Conservation (phyloP, 2,329 filamentous ascomycete genomes). For the Scedosporium dehoogii region DNA sequence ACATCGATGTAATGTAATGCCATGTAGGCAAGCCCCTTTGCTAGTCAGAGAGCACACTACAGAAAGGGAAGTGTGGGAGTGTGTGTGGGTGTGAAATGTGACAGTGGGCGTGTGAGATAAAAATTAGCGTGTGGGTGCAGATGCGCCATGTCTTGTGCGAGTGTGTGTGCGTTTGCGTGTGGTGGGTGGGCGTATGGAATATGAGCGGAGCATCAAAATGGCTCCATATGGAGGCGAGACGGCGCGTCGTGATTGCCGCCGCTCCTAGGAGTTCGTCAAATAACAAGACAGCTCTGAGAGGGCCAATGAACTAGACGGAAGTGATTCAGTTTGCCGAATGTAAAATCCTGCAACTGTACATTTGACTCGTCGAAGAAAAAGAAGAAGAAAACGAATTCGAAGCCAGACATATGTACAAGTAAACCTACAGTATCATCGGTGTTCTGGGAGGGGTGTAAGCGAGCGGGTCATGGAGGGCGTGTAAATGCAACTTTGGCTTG, state of each 20-base stretch:
- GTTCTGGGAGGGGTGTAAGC: background rate
- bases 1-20: constrained; percentile 1
- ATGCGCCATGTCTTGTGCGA: background rate
- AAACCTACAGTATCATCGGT: background rate
- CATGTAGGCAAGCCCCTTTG: background rate
- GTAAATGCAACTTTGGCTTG: background rate
- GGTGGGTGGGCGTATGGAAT: background rate
- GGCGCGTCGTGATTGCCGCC: constrained; percentile 4
- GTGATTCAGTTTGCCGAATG: background rate
- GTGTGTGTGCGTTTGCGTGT: background rate
- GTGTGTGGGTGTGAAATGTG: background rate
- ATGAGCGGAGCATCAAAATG: background rate
- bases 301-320: background rate
- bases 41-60: background rate
- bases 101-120: background rate
- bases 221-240: background rate
- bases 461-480: background rate
- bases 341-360: background rate
- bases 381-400: background rate
- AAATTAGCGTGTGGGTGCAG: background rate
- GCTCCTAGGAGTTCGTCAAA: background rate
- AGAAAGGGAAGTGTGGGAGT: background rate
- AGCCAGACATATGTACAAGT: background rate
- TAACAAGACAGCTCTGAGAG: background rate
- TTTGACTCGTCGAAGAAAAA: background rate